Percentiles rank a stretch among this genome's conserved stretches.
These are phyloP conservation scores for Nepenthes alata DNA, from an alignment of 179 eudicot species.

Conservation along the genomic window DNA sequence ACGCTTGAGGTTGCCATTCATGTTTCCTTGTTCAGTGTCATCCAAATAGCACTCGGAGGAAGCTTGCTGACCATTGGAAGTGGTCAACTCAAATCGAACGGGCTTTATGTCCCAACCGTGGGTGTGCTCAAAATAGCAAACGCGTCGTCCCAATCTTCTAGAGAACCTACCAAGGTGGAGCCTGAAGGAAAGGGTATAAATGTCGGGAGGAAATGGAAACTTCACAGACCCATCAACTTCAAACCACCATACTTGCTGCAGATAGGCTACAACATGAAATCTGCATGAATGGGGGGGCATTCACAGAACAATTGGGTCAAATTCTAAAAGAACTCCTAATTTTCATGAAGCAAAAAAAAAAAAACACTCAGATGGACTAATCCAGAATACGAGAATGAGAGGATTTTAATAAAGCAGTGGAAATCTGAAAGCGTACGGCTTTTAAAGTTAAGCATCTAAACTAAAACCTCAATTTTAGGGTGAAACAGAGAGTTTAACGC, in stretches of 20 bases:
- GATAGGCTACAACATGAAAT: slow-evolving; percentile 69
- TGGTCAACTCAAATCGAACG: slow-evolving; percentile 66
- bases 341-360: too few species aligned
- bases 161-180: slow-evolving; percentile 75
- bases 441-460: too few species aligned
- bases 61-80: slow-evolving; percentile 74
- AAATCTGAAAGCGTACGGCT: too few species aligned
- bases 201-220: slow-evolving; percentile 67
- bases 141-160: slow-evolving; percentile 81
- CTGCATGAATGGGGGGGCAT: slow-evolving; percentile 22
- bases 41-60: slow-evolving; percentile 56
- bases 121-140: slow-evolving; percentile 67
- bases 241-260: slow-evolving; percentile 99
- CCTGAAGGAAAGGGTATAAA: slow-evolving; percentile 62
- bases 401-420: too few species aligned
- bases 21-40: slow-evolving; percentile 43
- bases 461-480: too few species aligned
- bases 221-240: slow-evolving; percentile 72
- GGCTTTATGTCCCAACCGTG: slow-evolving; percentile 97
- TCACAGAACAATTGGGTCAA: background rate
- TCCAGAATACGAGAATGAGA: too few species aligned
- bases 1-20: slow-evolving; percentile 52
- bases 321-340: background rate
- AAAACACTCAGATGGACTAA: too few species aligned
- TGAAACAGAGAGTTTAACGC: too few species aligned